Evolutionary conservation across 1,284 basidiomycete genomes (phyloP).

Genomic region (Trichosporon sp.): DNA sequence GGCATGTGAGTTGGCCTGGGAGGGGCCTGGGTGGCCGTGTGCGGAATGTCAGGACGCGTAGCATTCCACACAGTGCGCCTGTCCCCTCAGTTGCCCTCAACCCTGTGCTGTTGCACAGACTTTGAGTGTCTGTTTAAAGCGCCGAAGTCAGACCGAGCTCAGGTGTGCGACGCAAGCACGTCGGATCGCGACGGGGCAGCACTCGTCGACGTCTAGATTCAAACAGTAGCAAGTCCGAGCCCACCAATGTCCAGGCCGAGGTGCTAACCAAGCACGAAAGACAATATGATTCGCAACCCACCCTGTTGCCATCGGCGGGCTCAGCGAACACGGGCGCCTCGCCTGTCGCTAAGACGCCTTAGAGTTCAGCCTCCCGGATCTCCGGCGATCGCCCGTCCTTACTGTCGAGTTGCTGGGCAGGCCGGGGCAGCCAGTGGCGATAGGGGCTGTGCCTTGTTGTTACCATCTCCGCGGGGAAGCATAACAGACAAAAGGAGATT

Average conservation of each 20-base stretch:
- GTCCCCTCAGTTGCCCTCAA: background rate
- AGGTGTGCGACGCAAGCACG: background rate
- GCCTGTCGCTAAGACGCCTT: background rate
- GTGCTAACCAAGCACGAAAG: background rate
- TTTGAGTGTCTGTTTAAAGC: background rate
- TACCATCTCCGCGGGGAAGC: constrained; percentile 6
- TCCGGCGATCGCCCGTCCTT: background rate
- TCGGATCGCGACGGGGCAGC: background rate
- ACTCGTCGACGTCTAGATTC: background rate
- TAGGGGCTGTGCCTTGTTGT: background rate
- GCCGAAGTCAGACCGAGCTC: background rate
- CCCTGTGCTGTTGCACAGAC: constrained; percentile 1
- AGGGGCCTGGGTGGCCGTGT: background rate
- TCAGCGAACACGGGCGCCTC: background rate
- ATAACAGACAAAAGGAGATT: background rate
- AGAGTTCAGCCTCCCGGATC: constrained; percentile 13
- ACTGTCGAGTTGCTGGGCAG: background rate
- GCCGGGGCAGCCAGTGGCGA: background rate
- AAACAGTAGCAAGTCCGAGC: background rate
- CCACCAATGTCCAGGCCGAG: background rate
- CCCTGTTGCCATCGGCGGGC: background rate
- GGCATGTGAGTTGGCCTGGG: constrained; percentile 9
- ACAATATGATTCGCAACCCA: background rate
- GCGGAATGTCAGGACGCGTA: constrained; percentile 7
- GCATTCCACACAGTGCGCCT: constrained; percentile 8